Evolutionary conservation across 1,284 basidiomycete genomes (phyloP).

Genomic region (Cutaneotrichosporon cavernicola): DNA sequence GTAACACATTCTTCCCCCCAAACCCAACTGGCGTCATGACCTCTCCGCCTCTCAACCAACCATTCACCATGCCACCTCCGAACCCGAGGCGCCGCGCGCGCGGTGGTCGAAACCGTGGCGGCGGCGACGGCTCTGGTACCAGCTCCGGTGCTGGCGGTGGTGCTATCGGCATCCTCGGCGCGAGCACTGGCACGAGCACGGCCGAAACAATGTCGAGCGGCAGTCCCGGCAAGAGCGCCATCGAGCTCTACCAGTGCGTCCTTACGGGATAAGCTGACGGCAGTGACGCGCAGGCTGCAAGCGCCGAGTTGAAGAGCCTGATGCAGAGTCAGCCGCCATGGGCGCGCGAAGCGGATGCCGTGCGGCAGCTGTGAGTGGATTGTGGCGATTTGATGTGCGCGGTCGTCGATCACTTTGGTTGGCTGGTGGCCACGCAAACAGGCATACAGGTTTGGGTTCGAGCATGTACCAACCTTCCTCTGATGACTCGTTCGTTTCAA

Average conservation of each 20-base stretch:
- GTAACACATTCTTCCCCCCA: background rate
- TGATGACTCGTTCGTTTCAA: too few species aligned
- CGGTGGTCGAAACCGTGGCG: constrained; percentile 5
- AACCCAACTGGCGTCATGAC: constrained; percentile 6
- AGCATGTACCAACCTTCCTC: too few species aligned
- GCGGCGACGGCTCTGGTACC: background rate
- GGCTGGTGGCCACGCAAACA: too few species aligned
- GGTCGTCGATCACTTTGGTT: background rate
- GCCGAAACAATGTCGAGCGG: background rate
- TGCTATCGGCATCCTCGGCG: background rate
- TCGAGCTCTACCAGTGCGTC: constrained; percentile 20
- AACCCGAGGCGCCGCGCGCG: constrained; percentile 17
- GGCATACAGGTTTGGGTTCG: too few species aligned
- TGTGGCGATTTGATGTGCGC: background rate
- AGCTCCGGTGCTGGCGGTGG: background rate
- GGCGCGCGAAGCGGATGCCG: constrained; percentile 77
- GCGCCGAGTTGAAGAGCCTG: constrained; percentile 39
- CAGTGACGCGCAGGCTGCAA: constrained; percentile 27
- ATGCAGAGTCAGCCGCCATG: constrained; percentile 71
- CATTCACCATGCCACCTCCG: constrained; percentile 12
- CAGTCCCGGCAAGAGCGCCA: constrained; percentile 6
- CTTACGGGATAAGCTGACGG: background rate
- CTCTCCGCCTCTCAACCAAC: background rate
- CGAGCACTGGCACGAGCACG: background rate
- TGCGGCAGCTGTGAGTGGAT: constrained; percentile 70